A percentile compares a stretch with the other conserved stretches of the same genome.
Conservation (phyloP, 768 basidiomycete genomes). For the Suillus variegatus region DNA sequence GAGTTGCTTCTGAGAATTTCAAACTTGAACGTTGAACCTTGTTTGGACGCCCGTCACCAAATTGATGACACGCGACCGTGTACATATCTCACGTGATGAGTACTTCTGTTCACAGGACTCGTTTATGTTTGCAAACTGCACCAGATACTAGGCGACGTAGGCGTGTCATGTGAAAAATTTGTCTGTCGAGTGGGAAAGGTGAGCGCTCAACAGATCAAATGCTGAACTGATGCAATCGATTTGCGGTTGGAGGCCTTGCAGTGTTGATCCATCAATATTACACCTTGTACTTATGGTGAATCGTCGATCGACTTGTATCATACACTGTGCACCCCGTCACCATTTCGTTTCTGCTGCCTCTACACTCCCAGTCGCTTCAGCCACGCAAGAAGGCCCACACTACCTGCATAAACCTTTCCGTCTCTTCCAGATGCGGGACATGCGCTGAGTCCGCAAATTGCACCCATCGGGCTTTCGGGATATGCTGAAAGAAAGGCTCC, state of each 20-base stretch:
- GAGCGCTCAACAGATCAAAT: neutral
- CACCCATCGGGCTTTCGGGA: constrained; percentile 37
- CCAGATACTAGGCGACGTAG: neutral
- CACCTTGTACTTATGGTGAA: neutral
- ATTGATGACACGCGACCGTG: neutral
- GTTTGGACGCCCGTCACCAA: neutral
- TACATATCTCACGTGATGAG: neutral
- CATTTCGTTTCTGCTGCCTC: neutral
- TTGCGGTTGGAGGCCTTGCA: neutral
- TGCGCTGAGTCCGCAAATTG: constrained; percentile 40
- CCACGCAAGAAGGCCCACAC: constrained; percentile 31
- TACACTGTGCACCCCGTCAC: neutral
- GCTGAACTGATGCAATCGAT: neutral
- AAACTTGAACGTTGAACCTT: neutral
- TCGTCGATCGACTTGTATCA: neutral
- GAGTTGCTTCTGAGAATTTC: neutral
- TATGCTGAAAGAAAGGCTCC: constrained; percentile 33
- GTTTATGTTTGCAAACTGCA: neutral
- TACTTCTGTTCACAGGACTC: neutral
- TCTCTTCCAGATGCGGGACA: constrained; percentile 38
- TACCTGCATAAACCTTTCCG: constrained; percentile 34
- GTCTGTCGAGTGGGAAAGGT: neutral
- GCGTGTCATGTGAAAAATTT: neutral
- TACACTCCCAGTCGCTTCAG: neutral
- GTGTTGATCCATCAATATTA: neutral